Conservation (phyloP, 257 asterid species). For the Avicennia marina region DNA sequence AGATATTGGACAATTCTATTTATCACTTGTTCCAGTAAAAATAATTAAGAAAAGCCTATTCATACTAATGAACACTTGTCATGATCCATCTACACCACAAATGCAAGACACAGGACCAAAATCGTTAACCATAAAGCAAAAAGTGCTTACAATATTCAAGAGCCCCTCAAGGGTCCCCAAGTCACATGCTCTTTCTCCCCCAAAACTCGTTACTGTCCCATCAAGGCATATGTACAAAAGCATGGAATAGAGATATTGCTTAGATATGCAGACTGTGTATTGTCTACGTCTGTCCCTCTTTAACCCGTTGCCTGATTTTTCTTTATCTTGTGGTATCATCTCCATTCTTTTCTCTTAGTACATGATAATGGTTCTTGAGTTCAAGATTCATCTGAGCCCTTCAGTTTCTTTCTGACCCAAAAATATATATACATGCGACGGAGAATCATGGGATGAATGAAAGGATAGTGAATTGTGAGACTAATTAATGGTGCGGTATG, state of each 20-base stretch:
- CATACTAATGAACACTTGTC: neutral
- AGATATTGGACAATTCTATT: neutral
- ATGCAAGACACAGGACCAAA: slow-evolving; percentile 7
- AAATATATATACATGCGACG: too few relatives aligned
- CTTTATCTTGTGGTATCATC: neutral
- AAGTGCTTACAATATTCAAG: slow-evolving; percentile 5
- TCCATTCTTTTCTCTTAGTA: neutral
- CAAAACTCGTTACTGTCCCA: neutral
- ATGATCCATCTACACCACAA: slow-evolving; percentile 1
- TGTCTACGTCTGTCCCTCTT: neutral
- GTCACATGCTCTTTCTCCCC: slow-evolving; percentile 16
- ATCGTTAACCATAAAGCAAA: neutral
- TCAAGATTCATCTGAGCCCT: neutral
- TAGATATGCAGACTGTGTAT: neutral
- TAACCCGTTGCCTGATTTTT: neutral
- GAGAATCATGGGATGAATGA: too few relatives aligned
- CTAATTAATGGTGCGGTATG: neutral
- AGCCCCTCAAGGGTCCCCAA: slow-evolving; percentile 14
- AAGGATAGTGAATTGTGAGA: neutral
- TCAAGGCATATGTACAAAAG: slow-evolving; percentile 1
- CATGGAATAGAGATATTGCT: neutral
- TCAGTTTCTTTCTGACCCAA: neutral
- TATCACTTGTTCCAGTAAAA: neutral
- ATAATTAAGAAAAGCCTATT: neutral
- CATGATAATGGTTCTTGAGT: neutral